phyloP scores from a whole-genome alignment of 306 rosid genomes.

The Cucumis melo region DNA sequence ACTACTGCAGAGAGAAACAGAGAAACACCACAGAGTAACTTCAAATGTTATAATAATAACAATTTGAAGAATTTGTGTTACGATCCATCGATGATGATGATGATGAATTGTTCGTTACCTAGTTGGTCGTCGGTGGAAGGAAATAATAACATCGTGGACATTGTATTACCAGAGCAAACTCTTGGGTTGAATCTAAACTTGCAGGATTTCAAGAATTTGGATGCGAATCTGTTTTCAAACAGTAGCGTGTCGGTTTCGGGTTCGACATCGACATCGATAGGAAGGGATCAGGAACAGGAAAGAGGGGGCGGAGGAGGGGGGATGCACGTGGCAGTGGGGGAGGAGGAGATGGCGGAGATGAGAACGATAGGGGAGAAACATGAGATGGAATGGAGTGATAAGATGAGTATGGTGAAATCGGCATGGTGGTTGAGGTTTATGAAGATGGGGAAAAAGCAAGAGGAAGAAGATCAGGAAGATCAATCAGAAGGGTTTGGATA shows the following conservation, averaged over 20 bases:
- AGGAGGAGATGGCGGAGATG: slow-evolving; percentile 74
- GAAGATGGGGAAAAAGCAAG: slow-evolving; percentile 36
- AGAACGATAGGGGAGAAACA: slow-evolving; percentile 41
- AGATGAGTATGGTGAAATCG: slow-evolving; percentile 14
- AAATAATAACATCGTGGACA: slow-evolving; percentile 23
- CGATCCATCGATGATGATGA: slow-evolving; percentile 12
- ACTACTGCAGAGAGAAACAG: not conserved
- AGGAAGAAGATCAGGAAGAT: slow-evolving; percentile 18
- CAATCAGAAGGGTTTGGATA: not conserved
- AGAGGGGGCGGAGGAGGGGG: slow-evolving; percentile 14
- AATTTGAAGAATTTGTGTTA: slow-evolving; percentile 4
- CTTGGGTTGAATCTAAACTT: slow-evolving; percentile 82
- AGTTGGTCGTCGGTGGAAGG: slow-evolving; percentile 21
- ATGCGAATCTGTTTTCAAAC: slow-evolving; percentile 21
- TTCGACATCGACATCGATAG: not conserved
- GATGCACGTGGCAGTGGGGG: slow-evolving; percentile 62
- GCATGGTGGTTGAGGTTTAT: slow-evolving; percentile 80
- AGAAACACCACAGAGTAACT: not conserved
- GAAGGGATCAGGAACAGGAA: not conserved
- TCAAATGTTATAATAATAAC: not conserved
- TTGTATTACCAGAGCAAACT: slow-evolving; percentile 61
- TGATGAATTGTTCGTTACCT: not conserved
- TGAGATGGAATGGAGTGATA: slow-evolving; percentile 10
- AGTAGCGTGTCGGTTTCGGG: slow-evolving; percentile 26
- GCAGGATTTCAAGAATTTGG: slow-evolving; percentile 57